Conservation (phyloP, 2,329 filamentous ascomycete species). For the Colletotrichum falcatum region DNA sequence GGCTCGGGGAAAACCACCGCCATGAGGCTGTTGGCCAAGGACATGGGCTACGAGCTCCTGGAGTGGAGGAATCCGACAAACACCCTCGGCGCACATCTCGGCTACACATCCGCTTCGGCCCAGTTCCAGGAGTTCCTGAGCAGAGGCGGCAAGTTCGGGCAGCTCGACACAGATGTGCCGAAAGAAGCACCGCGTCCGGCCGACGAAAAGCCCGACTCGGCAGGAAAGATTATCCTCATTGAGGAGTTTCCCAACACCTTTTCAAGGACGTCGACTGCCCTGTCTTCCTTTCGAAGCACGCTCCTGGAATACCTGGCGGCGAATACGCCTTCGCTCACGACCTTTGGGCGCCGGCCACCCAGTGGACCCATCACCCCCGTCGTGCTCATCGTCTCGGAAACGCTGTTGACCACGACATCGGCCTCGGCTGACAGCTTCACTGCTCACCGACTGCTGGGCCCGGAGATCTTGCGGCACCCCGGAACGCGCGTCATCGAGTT, state of each 20-base stretch:
- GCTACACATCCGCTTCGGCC: constrained; percentile 76
- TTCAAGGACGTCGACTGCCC: constrained; percentile 70
- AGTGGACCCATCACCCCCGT: constrained; percentile 73
- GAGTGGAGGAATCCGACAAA: constrained; percentile 91
- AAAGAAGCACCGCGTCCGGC: constrained; percentile 31
- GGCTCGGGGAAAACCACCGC: constrained; percentile 95
- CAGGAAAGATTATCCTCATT: constrained; percentile 74
- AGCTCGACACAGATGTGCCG: constrained; percentile 64
- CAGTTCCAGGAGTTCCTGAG: constrained; percentile 95
- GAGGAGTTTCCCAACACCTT: constrained; percentile 88
- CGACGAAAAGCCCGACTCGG: constrained; percentile 40
- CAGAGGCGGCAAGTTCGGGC: constrained; percentile 82
- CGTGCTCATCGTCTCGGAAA: constrained; percentile 93
- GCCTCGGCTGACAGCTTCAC: constrained; percentile 92
- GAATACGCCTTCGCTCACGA: constrained; percentile 68
- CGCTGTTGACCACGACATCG: constrained; percentile 84
- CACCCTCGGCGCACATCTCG: constrained; percentile 67
- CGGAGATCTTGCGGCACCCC: constrained; percentile 85
- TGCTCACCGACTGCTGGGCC: constrained; percentile 87
- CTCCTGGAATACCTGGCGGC: constrained; percentile 81
- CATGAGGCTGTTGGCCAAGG: constrained; percentile 79
- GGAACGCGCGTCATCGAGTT: constrained; percentile 87
- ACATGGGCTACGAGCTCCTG: constrained; percentile 81
- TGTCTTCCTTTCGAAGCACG: constrained; percentile 79
- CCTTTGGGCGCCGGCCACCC: constrained; percentile 57